Conservation (phyloP, 208 protist species). For the Balamuthia mandrillaris region DNA sequence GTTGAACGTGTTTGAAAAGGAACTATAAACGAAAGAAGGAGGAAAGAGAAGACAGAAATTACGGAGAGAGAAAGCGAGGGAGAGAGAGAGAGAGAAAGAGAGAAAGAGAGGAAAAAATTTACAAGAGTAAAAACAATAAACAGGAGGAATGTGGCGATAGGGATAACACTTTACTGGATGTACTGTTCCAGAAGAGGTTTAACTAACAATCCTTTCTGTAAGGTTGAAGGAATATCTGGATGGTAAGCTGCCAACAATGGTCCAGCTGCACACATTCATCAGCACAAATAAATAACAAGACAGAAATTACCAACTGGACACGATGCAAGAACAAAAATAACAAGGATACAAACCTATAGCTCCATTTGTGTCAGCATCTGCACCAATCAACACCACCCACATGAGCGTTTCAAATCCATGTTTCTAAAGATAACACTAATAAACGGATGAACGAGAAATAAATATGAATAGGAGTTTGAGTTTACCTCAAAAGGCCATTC, state of each 20-base stretch:
- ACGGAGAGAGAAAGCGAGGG: no score
- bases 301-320: not conserved
- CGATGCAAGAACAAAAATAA: not conserved
- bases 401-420: slow-evolving; percentile 30
- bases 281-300: not conserved
- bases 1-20: no score
- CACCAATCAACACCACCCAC: slow-evolving; percentile 29
- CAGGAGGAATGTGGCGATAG: no score
- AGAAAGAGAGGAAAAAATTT: no score
- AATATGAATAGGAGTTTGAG: no score
- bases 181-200: not conserved
- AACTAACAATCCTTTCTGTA: not conserved
- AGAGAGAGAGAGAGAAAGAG: no score
- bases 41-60: no score
- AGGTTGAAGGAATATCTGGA: not conserved
- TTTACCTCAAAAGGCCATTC: not conserved
- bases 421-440: not conserved
- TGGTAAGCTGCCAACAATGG: not conserved
- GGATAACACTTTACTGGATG: no score
- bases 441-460: not conserved
- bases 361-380: slow-evolving; percentile 22
- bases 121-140: no score
- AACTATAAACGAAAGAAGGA: no score
- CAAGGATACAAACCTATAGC: not conserved
- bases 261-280: not conserved